Evolutionary conservation across 306 rosid genomes (phyloP), one percentile per base, ranked within the genome.

Genomic region (Cucurbita ficifolia): DNA sequence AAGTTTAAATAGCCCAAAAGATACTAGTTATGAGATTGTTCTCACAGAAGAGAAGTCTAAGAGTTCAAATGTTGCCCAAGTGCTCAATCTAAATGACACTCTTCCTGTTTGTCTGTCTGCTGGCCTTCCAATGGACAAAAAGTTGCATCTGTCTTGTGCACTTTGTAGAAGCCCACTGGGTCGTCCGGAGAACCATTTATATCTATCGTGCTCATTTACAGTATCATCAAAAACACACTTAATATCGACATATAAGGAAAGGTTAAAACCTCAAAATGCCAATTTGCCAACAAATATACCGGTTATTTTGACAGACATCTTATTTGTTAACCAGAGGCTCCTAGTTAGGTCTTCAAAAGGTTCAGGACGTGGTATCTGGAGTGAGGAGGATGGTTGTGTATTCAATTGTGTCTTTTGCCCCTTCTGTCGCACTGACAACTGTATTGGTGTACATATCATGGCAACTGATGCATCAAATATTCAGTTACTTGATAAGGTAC

Each of bases 381-480:
- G 89, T 77, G 83, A 75, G 68, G 89, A 88, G 79, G 98, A 90
- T 78, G 98, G 98, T 45, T 90, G 94, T 62, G 98, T 93, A 74
- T 90, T 83, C 82, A 83, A 83, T 56, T 51, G 83, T 63, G 70
- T 90, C 63, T 81, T 84, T 78, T 93, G 98, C 76, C 96, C 97
- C 78, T 90, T 87, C 86, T 93, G 98, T 83, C 64, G 60, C 68
- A 80, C 71, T 61, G 55, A 67, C 79, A 87, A 81, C 73, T 83
- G 82, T 76, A 85, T 93, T 62, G 98, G 98, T 29, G 93, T 88
- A 73, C 90, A 84, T 82, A 74, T 88, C 78, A 52, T 90, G 88
- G 98, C 98, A 54, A 83, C 94, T 52, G 61, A 90, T 82, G 79
- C 86, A 76, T 82, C 92, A 72, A 93, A 88, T 77, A 76, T 79